Evolutionary conservation across 306 rosid species (phyloP), one percentile per base, ranked within the genome.

Genomic region (Inga laurina): DNA sequence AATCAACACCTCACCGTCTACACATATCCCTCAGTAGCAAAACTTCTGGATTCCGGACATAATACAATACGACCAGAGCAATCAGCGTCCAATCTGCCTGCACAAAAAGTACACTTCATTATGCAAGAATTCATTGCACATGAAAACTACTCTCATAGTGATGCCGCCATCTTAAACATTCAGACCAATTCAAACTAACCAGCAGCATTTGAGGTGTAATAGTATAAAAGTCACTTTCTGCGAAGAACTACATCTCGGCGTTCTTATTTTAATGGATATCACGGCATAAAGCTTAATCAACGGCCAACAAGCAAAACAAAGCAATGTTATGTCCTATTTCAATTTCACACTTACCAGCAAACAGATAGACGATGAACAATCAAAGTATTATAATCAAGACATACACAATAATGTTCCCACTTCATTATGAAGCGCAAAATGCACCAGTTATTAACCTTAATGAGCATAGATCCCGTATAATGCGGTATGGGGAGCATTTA

Each of bases 51-150:
- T 14, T 30, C 13, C 18, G n/a, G 19, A 65, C 10, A 32, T 14
- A 65, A 15, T 5, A 52, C 59, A 32, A 21, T 6, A 14, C 21
- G 10, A 19, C 43, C 15, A 57, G 32, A 59, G 82, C 71, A 49
- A 80, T 75, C 89, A 88, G 85, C 84, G 77, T 83, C 87, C 87
- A 27, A 74, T 83, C 69, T 22, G 85, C 88, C 83, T 88, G 83
- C 71, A 79, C 32, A 15, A 87, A 84, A 84, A 35, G 46, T 10
- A 46, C 21, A 5, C 56, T 32, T 48, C 64, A 32, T 56, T 70
- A 37, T 34, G 76, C 56, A 48, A 61, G 44, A 75, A 59, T 43
- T 83, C 44, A 72, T 19, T 73, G 75, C 39, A 69, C 45, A 37
- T 77, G 65, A 84, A 82, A 61, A n/a, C 34, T 56, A 30, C 44